Evolutionary conservation across 225 moss, liverwort and hornwort genomes (phyloP), one percentile per base, ranked within the genome.

Genomic region (Marchantia polymorpha): DNA sequence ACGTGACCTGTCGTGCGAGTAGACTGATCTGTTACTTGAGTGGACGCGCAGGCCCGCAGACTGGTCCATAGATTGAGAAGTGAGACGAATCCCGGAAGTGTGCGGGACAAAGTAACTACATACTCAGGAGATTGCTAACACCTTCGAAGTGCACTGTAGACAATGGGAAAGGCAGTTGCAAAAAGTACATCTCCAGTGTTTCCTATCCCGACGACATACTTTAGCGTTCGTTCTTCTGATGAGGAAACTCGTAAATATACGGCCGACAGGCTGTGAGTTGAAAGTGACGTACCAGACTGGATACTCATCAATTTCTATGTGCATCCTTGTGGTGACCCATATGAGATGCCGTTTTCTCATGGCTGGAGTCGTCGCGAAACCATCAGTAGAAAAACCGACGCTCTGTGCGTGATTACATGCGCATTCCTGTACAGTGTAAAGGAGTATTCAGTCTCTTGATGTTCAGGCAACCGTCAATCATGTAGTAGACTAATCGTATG

Each of bases 301-400:
- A 68, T 86, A 89, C 30, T 83, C 74, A 12, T 79, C 74, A 59
- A 89, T 84, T 55, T 89, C 80, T 54, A 89, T 81, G 59, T 89
- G 89, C 89, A 89, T 89, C 56, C 89, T 84, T 29, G 86, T 86
- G 39, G 84, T 84, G 72, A 89, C 89, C 89, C 89, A 89, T 53
- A 89, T 89, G 23, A 89, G 82, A 27, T 86, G 80, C 53, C 77
- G 78, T 56, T 83, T 59, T 56, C 84, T 81, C 89, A 89, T 89
- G 10, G 82, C 65, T 75, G 84, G 84, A 39, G 89, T 89, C 7
- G 89, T 86, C 63, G 84, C 89, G 67, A 89, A 89, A 25, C 89
- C 89, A 77, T 89, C 86, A 3, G 84, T 86, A 6, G 86, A 84
- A 49, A 89, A 84, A 22, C 89, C 89, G 27, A 84, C 86, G 39